Conservation (phyloP, 768 basidiomycete genomes). For the Cyathus striatus region DNA sequence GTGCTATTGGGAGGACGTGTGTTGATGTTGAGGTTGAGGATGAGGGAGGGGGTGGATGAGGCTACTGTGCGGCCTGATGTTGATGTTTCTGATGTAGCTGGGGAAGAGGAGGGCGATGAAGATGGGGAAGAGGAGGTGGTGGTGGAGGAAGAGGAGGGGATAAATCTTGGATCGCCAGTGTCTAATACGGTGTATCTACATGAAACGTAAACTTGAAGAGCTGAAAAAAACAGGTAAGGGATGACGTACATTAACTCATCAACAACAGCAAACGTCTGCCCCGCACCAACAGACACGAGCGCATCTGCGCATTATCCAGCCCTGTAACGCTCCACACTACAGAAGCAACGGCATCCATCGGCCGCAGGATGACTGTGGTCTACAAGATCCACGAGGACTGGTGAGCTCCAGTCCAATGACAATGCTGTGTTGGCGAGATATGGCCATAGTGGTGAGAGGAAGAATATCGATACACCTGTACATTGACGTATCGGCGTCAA, state of each 20-base stretch:
- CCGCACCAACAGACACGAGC: constrained; percentile 28
- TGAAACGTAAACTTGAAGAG: not conserved
- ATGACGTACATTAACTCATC: constrained; percentile 34
- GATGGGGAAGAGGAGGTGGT: constrained; percentile 9
- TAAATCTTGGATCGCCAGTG: constrained; percentile 7
- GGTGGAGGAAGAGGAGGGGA: constrained; percentile 1
- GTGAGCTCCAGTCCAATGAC: constrained; percentile 28
- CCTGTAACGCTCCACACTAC: constrained; percentile 32
- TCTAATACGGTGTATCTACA: constrained; percentile 18
- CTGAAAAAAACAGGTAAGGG: constrained; percentile 3
- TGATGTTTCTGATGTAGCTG: too few relatives aligned
- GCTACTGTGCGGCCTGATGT: constrained; percentile 10
- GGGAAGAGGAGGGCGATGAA: too few relatives aligned
- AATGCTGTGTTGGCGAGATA: constrained; percentile 36
- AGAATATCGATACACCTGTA: constrained; percentile 40
- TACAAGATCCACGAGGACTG: constrained; percentile 29
- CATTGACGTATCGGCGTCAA: too few relatives aligned
- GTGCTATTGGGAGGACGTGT: constrained; percentile 22
- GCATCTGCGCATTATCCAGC: constrained; percentile 25
- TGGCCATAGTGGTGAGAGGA: constrained; percentile 40
- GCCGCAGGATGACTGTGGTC: constrained; percentile 28
- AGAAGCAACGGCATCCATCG: constrained; percentile 32
- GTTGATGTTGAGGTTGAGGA: constrained; percentile 13
- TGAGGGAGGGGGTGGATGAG: constrained; percentile 11
- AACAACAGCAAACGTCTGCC: constrained; percentile 29